These are phyloP conservation scores for Pseudodiploospora longispora DNA, from an alignment of 2,329 filamentous ascomycete genomes.

Conservation along the genomic window DNA sequence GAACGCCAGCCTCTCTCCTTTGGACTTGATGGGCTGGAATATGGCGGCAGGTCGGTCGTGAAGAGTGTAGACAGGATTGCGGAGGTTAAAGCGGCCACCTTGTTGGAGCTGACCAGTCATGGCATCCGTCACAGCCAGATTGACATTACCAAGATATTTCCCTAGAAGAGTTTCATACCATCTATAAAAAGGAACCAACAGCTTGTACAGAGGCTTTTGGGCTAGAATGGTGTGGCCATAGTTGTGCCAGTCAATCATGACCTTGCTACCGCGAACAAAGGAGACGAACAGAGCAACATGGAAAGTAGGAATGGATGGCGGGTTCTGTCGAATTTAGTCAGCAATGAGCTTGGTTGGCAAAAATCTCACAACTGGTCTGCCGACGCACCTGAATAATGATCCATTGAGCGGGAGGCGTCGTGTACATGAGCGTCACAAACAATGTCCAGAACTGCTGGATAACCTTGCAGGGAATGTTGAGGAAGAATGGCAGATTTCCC, in stretches of 20 bases:
- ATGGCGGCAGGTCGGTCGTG: conserved; percentile 81
- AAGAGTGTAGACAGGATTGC: conserved; percentile 58
- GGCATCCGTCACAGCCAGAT: conserved; percentile 82
- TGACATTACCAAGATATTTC: conserved; percentile 56
- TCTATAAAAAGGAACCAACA: conserved; percentile 68
- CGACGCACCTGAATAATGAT: conserved; percentile 66
- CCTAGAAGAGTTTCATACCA: conserved; percentile 71
- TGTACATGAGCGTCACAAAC: conserved; percentile 64
- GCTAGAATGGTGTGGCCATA: conserved; percentile 92
- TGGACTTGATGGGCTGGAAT: conserved; percentile 60
- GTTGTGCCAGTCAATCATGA: conserved; percentile 98
- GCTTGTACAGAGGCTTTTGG: conserved; percentile 53
- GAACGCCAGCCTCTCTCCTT: conserved; percentile 45
- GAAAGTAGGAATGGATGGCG: conserved; percentile 87
- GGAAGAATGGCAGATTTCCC: conserved; percentile 64
- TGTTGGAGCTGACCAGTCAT: conserved; percentile 69
- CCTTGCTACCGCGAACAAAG: conserved; percentile 66
- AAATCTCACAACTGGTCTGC: too few relatives aligned
- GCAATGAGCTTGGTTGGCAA: background rate
- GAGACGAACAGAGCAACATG: conserved; percentile 66
- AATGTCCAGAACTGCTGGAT: conserved; percentile 71
- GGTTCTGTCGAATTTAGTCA: conserved; percentile 53
- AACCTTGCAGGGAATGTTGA: conserved; percentile 77
- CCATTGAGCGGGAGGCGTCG: conserved; percentile 68
- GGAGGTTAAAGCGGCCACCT: conserved; percentile 54